phyloP scores from a whole-genome alignment of 805 yeast species.

The Suhomyces sp. region DNA sequence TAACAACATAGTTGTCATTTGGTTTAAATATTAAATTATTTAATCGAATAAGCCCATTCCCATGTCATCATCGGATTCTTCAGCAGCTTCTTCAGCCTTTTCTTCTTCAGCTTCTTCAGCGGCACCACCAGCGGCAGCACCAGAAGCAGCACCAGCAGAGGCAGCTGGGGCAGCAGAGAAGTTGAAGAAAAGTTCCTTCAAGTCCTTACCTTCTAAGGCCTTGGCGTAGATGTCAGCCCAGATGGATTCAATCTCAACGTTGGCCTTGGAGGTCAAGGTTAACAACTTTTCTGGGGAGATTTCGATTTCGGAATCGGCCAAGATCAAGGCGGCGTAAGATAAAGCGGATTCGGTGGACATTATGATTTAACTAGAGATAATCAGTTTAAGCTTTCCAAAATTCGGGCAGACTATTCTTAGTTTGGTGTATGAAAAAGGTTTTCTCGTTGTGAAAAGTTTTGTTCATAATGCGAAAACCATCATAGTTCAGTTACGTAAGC shows the following conservation, averaged over 20 bases:
- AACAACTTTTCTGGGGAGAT: conserved; percentile 44
- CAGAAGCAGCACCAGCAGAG: conserved; percentile 35
- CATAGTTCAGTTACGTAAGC: not conserved
- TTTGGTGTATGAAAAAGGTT: conserved; percentile 13
- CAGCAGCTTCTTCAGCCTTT: conserved; percentile 30
- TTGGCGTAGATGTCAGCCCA: conserved; percentile 49
- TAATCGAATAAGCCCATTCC: conserved; percentile 47
- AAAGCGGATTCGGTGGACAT: conserved; percentile 49
- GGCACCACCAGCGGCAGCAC: conserved; percentile 34
- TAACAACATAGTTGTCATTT: not conserved
- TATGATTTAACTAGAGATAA: conserved; percentile 43
- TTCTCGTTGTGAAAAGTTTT: conserved; percentile 2
- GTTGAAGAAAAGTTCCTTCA: conserved; percentile 50
- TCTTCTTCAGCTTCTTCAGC: conserved; percentile 31
- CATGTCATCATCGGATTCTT: conserved; percentile 40
- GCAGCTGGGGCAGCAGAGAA: conserved; percentile 45
- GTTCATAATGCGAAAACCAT: conserved; percentile 1
- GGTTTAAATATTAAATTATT: conserved; percentile 7
- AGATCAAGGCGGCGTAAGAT: conserved; percentile 50
- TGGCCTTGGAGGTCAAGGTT: conserved; percentile 39
- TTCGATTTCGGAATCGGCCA: conserved; percentile 48
- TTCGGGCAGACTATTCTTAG: conserved; percentile 48
- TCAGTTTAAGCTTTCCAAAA: conserved; percentile 42
- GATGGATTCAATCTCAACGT: conserved; percentile 44
- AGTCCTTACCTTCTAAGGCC: conserved; percentile 46